These are phyloP conservation scores for Lactifluus echinatus DNA, from an alignment of 768 basidiomycete species.

Conservation along the genomic window DNA sequence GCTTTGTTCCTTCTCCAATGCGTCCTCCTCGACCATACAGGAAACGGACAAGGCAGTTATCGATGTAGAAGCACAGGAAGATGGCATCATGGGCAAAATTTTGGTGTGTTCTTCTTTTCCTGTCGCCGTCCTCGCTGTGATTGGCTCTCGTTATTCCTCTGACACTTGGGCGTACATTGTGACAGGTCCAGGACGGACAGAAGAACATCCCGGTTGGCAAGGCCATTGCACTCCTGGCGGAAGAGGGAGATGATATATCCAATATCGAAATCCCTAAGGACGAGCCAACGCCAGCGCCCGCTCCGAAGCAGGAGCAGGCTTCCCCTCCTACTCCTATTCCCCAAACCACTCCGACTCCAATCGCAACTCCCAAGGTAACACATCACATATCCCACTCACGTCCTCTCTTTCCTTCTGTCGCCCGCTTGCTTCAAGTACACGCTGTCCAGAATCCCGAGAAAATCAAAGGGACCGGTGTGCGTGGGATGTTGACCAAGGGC, in stretches of 20 bases:
- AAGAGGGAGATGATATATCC: slow-evolving; percentile 93
- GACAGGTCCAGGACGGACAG: slow-evolving; percentile 63
- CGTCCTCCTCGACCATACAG: slow-evolving; percentile 32
- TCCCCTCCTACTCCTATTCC: slow-evolving; percentile 25
- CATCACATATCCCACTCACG: slow-evolving; percentile 44
- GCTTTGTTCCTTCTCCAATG: not conserved
- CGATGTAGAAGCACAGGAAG: slow-evolving; percentile 97
- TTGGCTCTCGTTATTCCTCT: not conserved
- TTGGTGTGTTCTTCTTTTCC: slow-evolving; percentile 46
- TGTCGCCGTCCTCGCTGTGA: not conserved
- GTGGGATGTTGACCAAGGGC: slow-evolving; percentile 95
- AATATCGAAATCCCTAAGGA: slow-evolving; percentile 60
- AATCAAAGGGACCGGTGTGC: slow-evolving; percentile 82
- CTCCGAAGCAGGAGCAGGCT: slow-evolving; percentile 22
- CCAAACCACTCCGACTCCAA: slow-evolving; percentile 24
- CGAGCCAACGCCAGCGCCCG: slow-evolving; percentile 19
- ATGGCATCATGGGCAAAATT: slow-evolving; percentile 91
- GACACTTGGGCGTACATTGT: not conserved
- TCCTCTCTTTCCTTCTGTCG: slow-evolving; percentile 85
- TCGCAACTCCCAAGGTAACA: slow-evolving; percentile 24
- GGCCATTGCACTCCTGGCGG: slow-evolving; percentile 85
- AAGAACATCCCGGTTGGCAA: slow-evolving; percentile 84
- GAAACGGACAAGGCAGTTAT: slow-evolving; percentile 96
- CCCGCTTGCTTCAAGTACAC: slow-evolving; percentile 67
- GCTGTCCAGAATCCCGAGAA: slow-evolving; percentile 46